These are phyloP conservation scores for Hypoxylon lienhwacheense DNA, from an alignment of 495 filamentous ascomycete genomes.

Conservation along the genomic window DNA sequence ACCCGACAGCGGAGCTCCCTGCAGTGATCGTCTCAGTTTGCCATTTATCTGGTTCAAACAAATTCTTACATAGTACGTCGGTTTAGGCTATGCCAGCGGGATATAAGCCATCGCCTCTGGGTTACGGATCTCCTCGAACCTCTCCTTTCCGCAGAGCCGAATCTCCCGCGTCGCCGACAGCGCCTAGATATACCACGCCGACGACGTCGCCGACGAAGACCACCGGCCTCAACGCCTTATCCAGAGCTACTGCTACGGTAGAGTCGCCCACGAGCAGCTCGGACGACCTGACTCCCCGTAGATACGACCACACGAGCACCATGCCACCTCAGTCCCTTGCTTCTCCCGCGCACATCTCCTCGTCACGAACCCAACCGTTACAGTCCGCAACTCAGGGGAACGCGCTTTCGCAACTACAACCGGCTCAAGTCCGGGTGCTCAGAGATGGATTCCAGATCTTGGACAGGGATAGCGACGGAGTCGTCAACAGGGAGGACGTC, in stretches of 20 bases:
- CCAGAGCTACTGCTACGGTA: constrained; percentile 42
- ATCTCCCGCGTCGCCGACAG: constrained; percentile 53
- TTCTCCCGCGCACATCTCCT: constrained; percentile 45
- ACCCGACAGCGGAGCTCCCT: constrained; percentile 31
- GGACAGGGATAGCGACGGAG: constrained; percentile 77
- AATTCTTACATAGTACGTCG: constrained; percentile 22
- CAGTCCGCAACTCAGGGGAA: constrained; percentile 45
- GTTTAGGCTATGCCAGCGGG: constrained; percentile 55
- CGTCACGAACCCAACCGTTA: constrained; percentile 35
- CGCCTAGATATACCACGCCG: constrained; percentile 52
- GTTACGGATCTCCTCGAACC: constrained; percentile 66
- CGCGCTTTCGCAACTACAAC: constrained; percentile 63
- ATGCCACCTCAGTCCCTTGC: constrained; percentile 49
- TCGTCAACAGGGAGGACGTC: constrained; percentile 75
- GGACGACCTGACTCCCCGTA: constrained; percentile 49
- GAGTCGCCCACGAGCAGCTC: constrained; percentile 33
- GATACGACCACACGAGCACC: constrained; percentile 34
- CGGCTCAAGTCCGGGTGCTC: constrained; percentile 71
- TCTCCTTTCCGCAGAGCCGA: constrained; percentile 75
- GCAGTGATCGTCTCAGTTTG: constrained; percentile 24
- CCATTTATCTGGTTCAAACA: constrained; percentile 9
- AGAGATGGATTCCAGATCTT: constrained; percentile 86
- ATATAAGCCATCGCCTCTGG: constrained; percentile 74
- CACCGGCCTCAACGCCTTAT: constrained; percentile 38
- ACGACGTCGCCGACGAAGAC: constrained; percentile 49